Base-by-base conservation (phyloP, 805 yeast species). In the Teunomyces tritomae region DNA sequence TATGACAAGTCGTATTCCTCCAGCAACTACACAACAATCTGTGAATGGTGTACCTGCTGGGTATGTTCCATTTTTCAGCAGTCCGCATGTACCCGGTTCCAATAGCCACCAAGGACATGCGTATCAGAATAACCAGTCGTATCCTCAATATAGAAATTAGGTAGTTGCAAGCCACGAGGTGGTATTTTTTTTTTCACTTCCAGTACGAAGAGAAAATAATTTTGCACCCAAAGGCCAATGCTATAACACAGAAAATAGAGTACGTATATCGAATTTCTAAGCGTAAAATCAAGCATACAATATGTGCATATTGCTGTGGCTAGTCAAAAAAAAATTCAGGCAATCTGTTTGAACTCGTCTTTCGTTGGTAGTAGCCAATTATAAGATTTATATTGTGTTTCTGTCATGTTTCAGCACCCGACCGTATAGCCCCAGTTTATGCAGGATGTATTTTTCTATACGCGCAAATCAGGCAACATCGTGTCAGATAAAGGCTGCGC, bases 381-480 rank as follows among this genome's bases (percentile, higher is more conserved):
- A 30, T 16, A 9, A n/a, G 14, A 30, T 30, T 30, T 30, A 13
- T 13, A 13, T 13, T 10, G n/a, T 10, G 3, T 10, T 4, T 16
- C 13, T 20, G 39, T 13, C 33, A 20, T 13, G 13, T 8, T 35
- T 17, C 20, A 5, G 29, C n/a, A 29, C n/a, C n/a, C 9, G 29
- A 10, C 14, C 29, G 29, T 37, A 37, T 24, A 26, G 29, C 6
- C n/a, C 7, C 4, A 3, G 8, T 3, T 10, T 24, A 10, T 37
- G 40, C 40, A 37, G 40, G 16, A 11, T 4, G 20, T 7, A 8
- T 6, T n/a, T 20, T 20, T 9, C 10, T n/a, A 24, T 17, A 37
- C 40, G 10, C 17, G 29, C 16, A 26, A 37, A 37, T 37, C 40
- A 37, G 40, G 40, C 40, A 37, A 37, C 40, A 28, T 37, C 17